Evolutionary conservation across 1,139 yeast species (phyloP), one percentile per base, ranked within the genome.

Genomic region (Magnusiomyces sp.): DNA sequence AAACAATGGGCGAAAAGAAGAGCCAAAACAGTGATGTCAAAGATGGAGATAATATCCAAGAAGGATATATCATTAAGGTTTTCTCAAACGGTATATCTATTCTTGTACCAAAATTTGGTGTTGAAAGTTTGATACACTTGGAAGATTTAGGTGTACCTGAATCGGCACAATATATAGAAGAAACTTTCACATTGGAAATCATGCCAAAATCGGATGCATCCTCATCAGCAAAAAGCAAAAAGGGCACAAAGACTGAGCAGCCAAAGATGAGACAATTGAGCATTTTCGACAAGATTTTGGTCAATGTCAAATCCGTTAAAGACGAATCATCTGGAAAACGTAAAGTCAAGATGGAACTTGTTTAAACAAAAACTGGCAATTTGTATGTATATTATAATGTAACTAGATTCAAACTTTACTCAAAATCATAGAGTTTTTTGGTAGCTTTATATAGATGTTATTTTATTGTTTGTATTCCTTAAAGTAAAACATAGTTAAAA

Each of bases 41-140:
- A 52, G 78, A 80, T 56, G 84, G 83, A 55, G n/a, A n/a, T n/a
- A 69, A 80, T 37, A 71, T 71, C 37, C 95, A 89, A 64, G 94
- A 89, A 58, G 98, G 97, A 6, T 90, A 88, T 61, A 83, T 90
- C 39, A 89, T 90, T 60, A 87, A 88, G 65, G 92, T 94, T 42
- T 90, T 92, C 67, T 83, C 88, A 56, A 94, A 94, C 65, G 99
- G 98, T 68, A 79, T 94, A 55, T 97, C 90, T 36, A 95, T 92
- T 4, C 71, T 92, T 49, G 97, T 94, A 27, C 97, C 98, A n/a
- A 86, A 85, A 65, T 90, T 88, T 69, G 98, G 98, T 50, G 90
- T 94, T 49, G 99, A 94, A 70, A 94, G 97, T 50, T 72, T 92
- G 61, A 88, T 94, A 57, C 86, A 85, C 64, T 66, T 88, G 54